Conservation (phyloP, 148 eudicot species). For the Camellia granthamiana region DNA sequence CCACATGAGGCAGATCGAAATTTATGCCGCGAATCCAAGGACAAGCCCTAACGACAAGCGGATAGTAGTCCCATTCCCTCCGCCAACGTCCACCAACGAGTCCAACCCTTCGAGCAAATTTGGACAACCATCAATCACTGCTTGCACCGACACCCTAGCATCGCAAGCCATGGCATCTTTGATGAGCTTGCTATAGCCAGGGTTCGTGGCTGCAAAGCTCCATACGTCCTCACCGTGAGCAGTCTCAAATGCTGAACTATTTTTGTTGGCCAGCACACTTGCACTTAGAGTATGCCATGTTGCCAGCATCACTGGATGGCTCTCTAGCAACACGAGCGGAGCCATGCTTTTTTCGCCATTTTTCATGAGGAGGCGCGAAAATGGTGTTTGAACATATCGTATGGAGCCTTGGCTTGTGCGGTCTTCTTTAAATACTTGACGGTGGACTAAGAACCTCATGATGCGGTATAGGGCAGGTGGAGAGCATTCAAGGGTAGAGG, state of each 20-base stretch:
- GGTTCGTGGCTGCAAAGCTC: constrained; percentile 36
- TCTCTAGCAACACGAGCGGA: constrained; percentile 38
- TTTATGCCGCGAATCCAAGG: constrained; percentile 61
- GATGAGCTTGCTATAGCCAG: constrained; percentile 41
- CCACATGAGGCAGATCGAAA: constrained; percentile 70
- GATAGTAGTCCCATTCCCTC: constrained; percentile 59
- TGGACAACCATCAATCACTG: constrained; percentile 36
- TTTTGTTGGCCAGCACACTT: constrained; percentile 17
- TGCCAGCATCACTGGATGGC: constrained; percentile 42
- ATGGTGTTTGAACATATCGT: constrained; percentile 41
- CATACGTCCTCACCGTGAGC: constrained; percentile 55
- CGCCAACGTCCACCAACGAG: constrained; percentile 69
- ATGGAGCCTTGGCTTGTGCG: constrained; percentile 15
- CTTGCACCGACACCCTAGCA: constrained; percentile 36
- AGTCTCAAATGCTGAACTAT: constrained; percentile 34
- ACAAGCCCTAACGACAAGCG: constrained; percentile 32
- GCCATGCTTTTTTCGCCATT: constrained; percentile 39
- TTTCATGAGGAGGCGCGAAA: constrained; percentile 42
- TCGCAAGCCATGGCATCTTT: constrained; percentile 63
- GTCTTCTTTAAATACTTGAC: constrained; percentile 32
- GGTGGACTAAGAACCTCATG: constrained; percentile 54
- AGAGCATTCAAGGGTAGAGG: constrained; percentile 44
- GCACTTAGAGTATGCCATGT: constrained; percentile 52
- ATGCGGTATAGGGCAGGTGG: constrained; percentile 36
- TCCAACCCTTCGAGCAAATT: constrained; percentile 40